Conservation (phyloP, 2,329 filamentous ascomycete genomes). For the Orbilia brochopaga region DNA sequence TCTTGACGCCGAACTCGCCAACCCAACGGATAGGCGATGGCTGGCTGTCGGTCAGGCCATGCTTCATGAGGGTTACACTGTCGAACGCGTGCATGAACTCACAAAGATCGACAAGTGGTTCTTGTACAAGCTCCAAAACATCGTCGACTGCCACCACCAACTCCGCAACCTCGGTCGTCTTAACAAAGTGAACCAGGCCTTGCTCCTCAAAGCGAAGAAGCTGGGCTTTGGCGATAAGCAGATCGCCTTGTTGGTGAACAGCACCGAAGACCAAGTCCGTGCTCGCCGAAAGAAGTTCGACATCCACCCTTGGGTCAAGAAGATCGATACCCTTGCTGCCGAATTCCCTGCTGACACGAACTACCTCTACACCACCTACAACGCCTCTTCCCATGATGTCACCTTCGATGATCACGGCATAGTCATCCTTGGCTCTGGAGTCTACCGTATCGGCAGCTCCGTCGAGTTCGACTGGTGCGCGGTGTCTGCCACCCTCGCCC, state of each 20-base stretch:
- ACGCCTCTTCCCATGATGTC: constrained; percentile 90
- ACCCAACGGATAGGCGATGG: constrained; percentile 96
- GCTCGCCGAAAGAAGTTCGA: constrained; percentile 82
- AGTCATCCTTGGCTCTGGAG: constrained; percentile 87
- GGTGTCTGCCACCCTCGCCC: constrained; percentile 82
- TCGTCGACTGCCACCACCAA: constrained; percentile 86
- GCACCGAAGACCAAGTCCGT: constrained; percentile 87
- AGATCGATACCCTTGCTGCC: constrained; percentile 94
- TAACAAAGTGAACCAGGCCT: constrained; percentile 83
- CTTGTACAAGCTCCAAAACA: constrained; percentile 95
- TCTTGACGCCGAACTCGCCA: constrained; percentile 84
- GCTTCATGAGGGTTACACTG: constrained; percentile 93
- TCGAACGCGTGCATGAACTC: constrained; percentile 88
- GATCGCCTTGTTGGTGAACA: constrained; percentile 83
- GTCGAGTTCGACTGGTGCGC: constrained; percentile 99
- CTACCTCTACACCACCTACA: constrained; percentile 98
- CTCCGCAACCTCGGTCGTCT: constrained; percentile 83
- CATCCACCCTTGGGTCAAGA: constrained; percentile 95
- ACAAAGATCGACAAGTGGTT: constrained; percentile 99
- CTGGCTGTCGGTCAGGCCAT: constrained; percentile 96
- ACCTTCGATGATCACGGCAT: constrained; percentile 90
- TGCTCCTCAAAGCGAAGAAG: constrained; percentile 91
- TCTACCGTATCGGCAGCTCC: constrained; percentile 96
- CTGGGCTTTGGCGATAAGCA: constrained; percentile 96
- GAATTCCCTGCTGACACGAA: constrained; percentile 96